Conservation (phyloP, 108 stramenopile genomes). For the Licmophora abbreviata region DNA sequence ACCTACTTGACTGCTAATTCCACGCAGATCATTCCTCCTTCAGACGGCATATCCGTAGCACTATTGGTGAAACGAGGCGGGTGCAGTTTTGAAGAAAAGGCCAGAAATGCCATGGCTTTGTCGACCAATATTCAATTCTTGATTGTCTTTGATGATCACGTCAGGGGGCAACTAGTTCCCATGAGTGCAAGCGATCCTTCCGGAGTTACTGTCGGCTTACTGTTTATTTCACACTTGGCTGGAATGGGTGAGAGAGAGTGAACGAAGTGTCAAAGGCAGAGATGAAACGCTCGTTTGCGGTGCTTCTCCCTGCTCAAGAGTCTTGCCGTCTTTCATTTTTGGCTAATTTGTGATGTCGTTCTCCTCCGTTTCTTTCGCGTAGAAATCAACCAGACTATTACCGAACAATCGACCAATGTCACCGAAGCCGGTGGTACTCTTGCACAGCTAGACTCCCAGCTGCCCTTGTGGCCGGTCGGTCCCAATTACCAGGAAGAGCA, state of each 20-base stretch:
- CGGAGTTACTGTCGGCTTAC: conserved; percentile 9
- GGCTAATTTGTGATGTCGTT: neutral
- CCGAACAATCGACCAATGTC: neutral
- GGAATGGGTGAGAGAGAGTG: conserved; percentile 18
- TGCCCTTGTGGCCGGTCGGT: neutral
- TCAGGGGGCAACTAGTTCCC: conserved; percentile 9
- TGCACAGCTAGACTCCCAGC: neutral
- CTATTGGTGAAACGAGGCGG: conserved; percentile 43
- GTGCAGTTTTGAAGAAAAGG: conserved; percentile 59
- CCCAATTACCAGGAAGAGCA: conserved; percentile 1
- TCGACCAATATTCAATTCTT: conserved; percentile 9
- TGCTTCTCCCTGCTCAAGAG: conserved; percentile 11
- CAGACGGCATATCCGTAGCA: conserved; percentile 22
- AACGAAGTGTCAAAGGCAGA: neutral
- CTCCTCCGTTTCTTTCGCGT: neutral
- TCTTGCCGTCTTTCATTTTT: neutral
- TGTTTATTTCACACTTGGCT: conserved; percentile 21
- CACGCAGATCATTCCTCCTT: too few relatives aligned
- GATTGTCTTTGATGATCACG: conserved; percentile 22
- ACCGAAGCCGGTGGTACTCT: conserved; percentile 1
- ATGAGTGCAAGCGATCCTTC: conserved; percentile 19
- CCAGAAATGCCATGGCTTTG: conserved; percentile 27
- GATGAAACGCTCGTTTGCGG: too few relatives aligned
- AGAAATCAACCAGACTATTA: neutral
- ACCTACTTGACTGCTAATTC: neutral